A percentile compares a stretch with the other conserved stretches of the same genome.
Evolutionary conservation across 495 filamentous ascomycete species (phyloP).

Genomic region (Aspergillus carlsbadensis): DNA sequence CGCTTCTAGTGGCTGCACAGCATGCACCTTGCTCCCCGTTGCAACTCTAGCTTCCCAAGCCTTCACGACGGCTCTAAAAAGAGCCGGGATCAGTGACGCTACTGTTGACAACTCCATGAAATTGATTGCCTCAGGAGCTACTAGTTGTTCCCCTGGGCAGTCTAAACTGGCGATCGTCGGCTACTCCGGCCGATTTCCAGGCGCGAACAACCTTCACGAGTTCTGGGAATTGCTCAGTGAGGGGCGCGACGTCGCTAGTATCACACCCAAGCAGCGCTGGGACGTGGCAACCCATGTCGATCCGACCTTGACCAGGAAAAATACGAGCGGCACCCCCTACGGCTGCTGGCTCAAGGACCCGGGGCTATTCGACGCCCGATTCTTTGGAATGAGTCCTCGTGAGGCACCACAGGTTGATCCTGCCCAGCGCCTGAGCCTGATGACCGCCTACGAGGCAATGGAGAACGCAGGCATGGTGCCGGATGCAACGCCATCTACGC

Average conservation of each 20-base stretch:
- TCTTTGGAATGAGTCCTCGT: constrained; percentile 95
- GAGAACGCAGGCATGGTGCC: constrained; percentile 90
- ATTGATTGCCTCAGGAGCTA: background rate
- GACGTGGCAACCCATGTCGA: constrained; percentile 77
- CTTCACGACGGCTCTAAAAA: constrained; percentile 11
- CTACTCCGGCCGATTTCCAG: constrained; percentile 74
- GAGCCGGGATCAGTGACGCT: constrained; percentile 8
- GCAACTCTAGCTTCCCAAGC: constrained; percentile 15
- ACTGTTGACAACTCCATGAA: constrained; percentile 12
- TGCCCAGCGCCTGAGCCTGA: constrained; percentile 79
- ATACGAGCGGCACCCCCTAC: constrained; percentile 79
- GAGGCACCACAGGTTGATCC: constrained; percentile 89
- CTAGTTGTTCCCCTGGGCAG: constrained; percentile 34
- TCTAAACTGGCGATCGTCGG: constrained; percentile 71
- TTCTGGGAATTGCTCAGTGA: constrained; percentile 74
- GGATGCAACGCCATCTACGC: constrained; percentile 80
- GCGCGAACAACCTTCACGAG: constrained; percentile 60
- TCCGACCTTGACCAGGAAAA: constrained; percentile 70
- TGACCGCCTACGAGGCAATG: constrained; percentile 85
- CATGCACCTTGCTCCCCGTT: constrained; percentile 10
- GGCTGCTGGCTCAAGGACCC: constrained; percentile 89
- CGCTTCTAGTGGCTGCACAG: constrained; percentile 1
- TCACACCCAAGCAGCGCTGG: constrained; percentile 70
- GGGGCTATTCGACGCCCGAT: constrained; percentile 78
- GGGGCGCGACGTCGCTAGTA: constrained; percentile 57